Base-by-base conservation (phyloP, 2,329 filamentous ascomycete species). In the Penicillium digitatum region DNA sequence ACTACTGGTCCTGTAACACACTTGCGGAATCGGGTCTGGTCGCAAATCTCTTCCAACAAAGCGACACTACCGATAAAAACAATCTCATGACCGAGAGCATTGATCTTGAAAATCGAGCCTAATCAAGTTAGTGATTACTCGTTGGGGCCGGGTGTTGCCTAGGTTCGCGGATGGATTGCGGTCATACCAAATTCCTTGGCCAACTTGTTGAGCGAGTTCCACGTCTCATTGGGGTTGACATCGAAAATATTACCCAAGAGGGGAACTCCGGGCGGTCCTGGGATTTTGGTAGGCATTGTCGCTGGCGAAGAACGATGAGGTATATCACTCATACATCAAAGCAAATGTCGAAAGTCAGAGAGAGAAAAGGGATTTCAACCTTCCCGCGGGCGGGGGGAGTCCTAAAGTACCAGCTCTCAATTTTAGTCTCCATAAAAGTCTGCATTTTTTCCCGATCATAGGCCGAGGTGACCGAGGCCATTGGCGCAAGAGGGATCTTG, bases 11-110 rank as follows among this genome's bases (percentile, higher is more conserved):
- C 70, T 62, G 88, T 88, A 24, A 78, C 69, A 51, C 64, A 69
- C 63, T 73, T 74, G 24, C 66, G 71, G 67, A 89, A 88, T 18
- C 85, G 78, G 55, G 77, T 82, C 70, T 89, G 84, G 57, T 89
- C 82, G 63, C 84, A 88, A 16, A 83, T 68, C 64, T 89, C 86
- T 50, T 87, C 79, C 29, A 87, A 73, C 0, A 88, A 72, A 39
- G 78, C 79, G 24, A 80, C 77, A 37, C 75, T 81, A 35, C 76
- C 78, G 46, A 82, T 73, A 53, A 87, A 72, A 42, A 85, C 75
- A 18, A 76, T 66, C 9, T 77, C 74, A 5, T 72, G 64, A 8
- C 68, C 70, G 2, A 78, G 76, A 12, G 79, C 76, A 5, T 72
- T 76, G 48, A 88, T 72, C 58, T 81, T 80, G 70, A 78, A 87